Base-by-base conservation (phyloP, 2,329 filamentous ascomycete genomes). In the Pestalotiopsis sp. region DNA sequence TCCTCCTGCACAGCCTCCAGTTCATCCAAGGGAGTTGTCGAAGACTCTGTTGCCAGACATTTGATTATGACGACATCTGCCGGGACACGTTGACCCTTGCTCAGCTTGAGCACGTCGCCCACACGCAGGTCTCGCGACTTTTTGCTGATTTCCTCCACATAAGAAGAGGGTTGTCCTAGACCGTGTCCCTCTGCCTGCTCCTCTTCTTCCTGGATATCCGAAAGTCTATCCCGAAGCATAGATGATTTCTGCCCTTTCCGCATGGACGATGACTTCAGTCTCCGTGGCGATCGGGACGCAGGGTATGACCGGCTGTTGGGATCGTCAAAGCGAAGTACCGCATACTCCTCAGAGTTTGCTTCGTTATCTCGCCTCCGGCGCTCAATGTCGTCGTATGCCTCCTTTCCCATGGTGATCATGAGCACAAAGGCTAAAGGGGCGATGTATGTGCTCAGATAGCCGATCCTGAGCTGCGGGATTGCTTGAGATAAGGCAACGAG, bases 31-130 rank as follows among this genome's bases (percentile, higher is more conserved):
- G 69, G 61, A 60, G 72, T 80, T 45, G 77, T 77, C 3, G 75
- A 76, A 57, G 76, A 72, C 70, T 94, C 92, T 6, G 85, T 83
- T 1, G 88, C 86, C 68, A 89, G 89, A 73, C 93, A 97, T 81
- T 97, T 96, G 65, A 99, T 78, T 67, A 99, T 94, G 27, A 98
- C 89, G 62, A 99, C 93, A 81, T 99, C 96, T 20, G 96, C 95
- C 9, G 96, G 96, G 25, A 99, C 91, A 73, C 96, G 90, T 78
- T 98, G 94, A 68, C 97, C 94, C 79, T 97, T 98, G 73, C 88
- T 89, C 36, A 99, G 86, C 78, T 97, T 97, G 69, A 99, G 83
- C n/a, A 99, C 92, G 80, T 99, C 96, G 27, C 96, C 97, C 60
- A 99, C 95, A 77, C 92, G 96, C 65, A 99, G 84, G 76, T 97